Evolutionary conservation across 2,329 filamentous ascomycete species (phyloP).

Genomic region (Ceratocystis smalleyi): DNA sequence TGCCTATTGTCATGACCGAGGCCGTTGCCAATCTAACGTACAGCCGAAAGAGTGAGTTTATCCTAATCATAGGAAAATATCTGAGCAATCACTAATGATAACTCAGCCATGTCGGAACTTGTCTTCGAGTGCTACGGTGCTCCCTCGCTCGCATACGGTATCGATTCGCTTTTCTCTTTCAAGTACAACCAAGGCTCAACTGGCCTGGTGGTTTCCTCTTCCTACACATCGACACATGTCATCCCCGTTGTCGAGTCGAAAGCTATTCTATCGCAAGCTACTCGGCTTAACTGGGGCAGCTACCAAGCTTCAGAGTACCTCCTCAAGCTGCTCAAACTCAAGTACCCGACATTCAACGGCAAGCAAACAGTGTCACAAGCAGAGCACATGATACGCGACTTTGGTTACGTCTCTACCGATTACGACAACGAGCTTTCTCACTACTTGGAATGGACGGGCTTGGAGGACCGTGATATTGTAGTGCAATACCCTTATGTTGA

Average conservation of each 20-base stretch:
- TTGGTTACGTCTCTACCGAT: conserved; percentile 76
- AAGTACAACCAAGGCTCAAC: conserved; percentile 76
- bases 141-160: conserved; percentile 79
- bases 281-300: conserved; percentile 86
- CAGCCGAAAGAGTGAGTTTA: conserved; percentile 60
- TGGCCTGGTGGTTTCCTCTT: conserved; percentile 80
- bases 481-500: conserved; percentile 91
- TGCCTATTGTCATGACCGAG: conserved; percentile 90
- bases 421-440: conserved; percentile 63
- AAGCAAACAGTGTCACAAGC: conserved; percentile 78
- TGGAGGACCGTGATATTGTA: conserved; percentile 77
- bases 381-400: conserved; percentile 71
- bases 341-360: conserved; percentile 77
- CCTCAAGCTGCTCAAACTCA: conserved; percentile 72
- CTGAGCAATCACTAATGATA: not conserved
- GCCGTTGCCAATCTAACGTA: conserved; percentile 83
- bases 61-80: not conserved
- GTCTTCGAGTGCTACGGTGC: conserved; percentile 91
- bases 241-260: conserved; percentile 85
- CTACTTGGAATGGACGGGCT: conserved; percentile 78
- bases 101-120: conserved; percentile 83
- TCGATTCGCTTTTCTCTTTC: conserved; percentile 95
- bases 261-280: conserved; percentile 69
- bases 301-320: conserved; percentile 82
- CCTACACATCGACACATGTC: conserved; percentile 83